A percentile compares a stretch with the other conserved stretches of the same genome.
phyloP scores from a whole-genome alignment of 108 stramenopile genomes.

The Nitzschia palea region DNA sequence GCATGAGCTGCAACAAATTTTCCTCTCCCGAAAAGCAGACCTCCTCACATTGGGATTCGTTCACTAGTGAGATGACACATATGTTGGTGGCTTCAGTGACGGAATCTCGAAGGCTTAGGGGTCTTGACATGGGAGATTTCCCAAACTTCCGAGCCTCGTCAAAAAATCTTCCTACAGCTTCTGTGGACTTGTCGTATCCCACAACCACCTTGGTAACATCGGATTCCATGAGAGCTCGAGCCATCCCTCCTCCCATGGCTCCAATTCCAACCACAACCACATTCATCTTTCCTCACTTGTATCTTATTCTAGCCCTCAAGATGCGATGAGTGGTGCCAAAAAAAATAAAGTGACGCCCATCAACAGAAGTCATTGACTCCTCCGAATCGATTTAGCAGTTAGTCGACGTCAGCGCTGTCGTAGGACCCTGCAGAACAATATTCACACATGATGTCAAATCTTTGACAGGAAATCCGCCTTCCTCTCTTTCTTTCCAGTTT shows the following conservation, averaged over 20 bases:
- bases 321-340: neutral
- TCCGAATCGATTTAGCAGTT: too few species aligned
- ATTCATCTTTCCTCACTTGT: neutral
- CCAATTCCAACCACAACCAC: constrained; percentile 42
- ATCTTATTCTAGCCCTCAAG: neutral
- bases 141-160: constrained; percentile 35
- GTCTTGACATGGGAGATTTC: constrained; percentile 33
- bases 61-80: constrained; percentile 63
- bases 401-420: too few species aligned
- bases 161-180: constrained; percentile 45
- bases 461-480: too few species aligned
- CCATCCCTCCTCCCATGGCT: constrained; percentile 86
- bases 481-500: too few species aligned
- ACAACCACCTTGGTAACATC: constrained; percentile 27
- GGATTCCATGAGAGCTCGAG: constrained; percentile 60
- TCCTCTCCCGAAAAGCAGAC: constrained; percentile 48
- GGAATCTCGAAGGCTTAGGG: constrained; percentile 18
- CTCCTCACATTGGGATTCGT: constrained; percentile 65
- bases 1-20: constrained; percentile 35
- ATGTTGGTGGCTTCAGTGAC: constrained; percentile 41
- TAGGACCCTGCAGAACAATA: too few species aligned
- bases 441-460: too few species aligned
- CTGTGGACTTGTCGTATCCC: constrained; percentile 48
- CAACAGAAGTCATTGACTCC: too few species aligned
- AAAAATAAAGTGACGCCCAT: too few species aligned